Evolutionary conservation across 2,329 filamentous ascomycete species (phyloP), one percentile per base, ranked within the genome.

Genomic region (Geoglossum cookeanum): DNA sequence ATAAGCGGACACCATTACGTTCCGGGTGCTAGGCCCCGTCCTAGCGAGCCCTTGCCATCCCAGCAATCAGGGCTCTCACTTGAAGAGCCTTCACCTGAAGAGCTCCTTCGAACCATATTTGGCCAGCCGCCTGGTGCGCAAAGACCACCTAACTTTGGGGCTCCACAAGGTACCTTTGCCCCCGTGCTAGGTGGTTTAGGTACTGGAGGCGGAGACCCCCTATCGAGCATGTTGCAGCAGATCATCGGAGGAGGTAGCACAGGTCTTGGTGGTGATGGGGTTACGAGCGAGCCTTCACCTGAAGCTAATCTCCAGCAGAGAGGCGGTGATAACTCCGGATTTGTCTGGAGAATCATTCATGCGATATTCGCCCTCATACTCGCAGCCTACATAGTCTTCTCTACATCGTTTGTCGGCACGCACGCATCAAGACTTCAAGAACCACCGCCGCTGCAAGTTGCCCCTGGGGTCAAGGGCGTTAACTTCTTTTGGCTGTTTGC

Each of bases 221-320:
- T 85, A 77, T 75, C 85, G 75, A 78, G 80, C 68, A 83, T 90
- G 78, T 76, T 91, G 68, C 79, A 84, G 64, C 83, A 88, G 68
- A 80, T 89, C 75, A 78, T 86, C 73, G 71, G 73, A 30, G 73
- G 67, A 9, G 66, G 65, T 32, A 69, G 72, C 32, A 59, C 51
- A 33, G 29, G 22, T 17, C 66, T 66, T 30, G 61, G 74, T 78
- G 68, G 69, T 72, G 56, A 69, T 70, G 32, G 69, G 67, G 4
- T 30, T 17, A 3, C 49, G 15, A 32, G 37, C 3, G 49, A 32
- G n/a, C 2, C 29, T 4, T 4, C 22, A 5, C 42, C 15, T 15
- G n/a, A 22, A 59, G 68, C 70, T 44, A 64, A 62, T 37, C 66
- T 62, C 52, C 65, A 63, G 57, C 63, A 67, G 58, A 68, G 62